These are phyloP conservation scores for Arabidopsis arenosa DNA, from an alignment of 345 rosid genomes.

Conservation along the genomic window DNA sequence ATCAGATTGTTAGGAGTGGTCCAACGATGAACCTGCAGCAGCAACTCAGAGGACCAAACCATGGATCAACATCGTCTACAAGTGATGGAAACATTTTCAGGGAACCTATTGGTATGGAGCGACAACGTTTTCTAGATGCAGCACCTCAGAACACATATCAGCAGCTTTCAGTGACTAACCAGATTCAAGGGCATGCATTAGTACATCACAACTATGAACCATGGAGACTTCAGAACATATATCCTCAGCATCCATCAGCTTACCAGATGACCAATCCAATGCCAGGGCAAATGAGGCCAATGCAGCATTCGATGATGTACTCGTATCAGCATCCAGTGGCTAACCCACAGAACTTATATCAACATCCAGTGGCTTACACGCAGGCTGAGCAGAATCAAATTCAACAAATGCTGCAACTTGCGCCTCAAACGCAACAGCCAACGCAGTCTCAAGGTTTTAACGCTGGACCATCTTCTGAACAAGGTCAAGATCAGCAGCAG, in stretches of 20 bases:
- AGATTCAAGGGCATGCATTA: not conserved
- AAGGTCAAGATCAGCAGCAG: conserved; percentile 1
- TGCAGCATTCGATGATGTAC: not conserved
- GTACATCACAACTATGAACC: no score
- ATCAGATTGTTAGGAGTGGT: not conserved
- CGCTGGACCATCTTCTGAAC: not conserved
- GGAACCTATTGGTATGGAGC: not conserved
- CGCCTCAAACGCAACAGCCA: not conserved
- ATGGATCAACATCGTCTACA: not conserved
- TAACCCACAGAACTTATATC: not conserved
- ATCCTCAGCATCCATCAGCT: not conserved
- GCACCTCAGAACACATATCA: not conserved
- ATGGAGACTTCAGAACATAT: no score
- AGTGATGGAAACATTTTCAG: not conserved
- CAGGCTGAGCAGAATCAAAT: not conserved
- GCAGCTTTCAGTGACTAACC: not conserved
- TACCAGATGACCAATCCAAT: not conserved
- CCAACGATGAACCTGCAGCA: not conserved
- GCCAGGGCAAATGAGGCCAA: no score
- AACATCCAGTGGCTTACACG: not conserved
- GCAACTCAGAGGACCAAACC: not conserved
- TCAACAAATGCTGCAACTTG: not conserved
- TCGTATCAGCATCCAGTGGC: not conserved
- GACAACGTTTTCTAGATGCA: no score
- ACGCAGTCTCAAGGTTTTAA: not conserved